Percentiles rank a stretch among this genome's conserved stretches.
These are phyloP conservation scores for Diaporthe capsici DNA, from an alignment of 2,329 filamentous ascomycete species.

Conservation along the genomic window DNA sequence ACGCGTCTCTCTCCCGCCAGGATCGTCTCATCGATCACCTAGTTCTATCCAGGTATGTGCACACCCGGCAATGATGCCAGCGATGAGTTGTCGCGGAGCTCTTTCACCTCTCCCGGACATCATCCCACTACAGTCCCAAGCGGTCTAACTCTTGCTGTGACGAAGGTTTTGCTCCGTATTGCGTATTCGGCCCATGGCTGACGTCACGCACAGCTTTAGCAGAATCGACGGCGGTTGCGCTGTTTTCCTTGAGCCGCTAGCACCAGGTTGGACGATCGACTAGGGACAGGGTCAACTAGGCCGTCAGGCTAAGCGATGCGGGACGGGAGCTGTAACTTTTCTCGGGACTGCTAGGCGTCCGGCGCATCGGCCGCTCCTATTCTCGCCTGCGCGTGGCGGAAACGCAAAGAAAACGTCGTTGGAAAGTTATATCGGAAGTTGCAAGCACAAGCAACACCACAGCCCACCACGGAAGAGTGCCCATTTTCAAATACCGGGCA, in stretches of 20 bases:
- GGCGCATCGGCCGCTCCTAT: constrained; percentile 29
- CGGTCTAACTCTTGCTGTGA: background rate
- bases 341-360: constrained; percentile 12
- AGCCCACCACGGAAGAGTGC: constrained; percentile 2
- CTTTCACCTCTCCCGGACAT: background rate
- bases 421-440: background rate
- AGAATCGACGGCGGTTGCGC: constrained; percentile 30
- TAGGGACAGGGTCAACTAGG: background rate
- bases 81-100: constrained; percentile 9
- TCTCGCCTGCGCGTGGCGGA: background rate
- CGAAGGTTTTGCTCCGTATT: constrained; percentile 2
- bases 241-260: constrained; percentile 10
- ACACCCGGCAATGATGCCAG: constrained; percentile 11
- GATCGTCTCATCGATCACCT: background rate
- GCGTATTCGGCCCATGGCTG: constrained; percentile 29
- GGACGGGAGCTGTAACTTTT: constrained; percentile 13
- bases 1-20: constrained; percentile 8
- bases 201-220: constrained; percentile 30
- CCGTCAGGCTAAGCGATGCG: background rate
- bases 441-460: background rate
- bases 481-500: constrained; percentile 6
- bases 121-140: background rate
- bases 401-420: background rate
- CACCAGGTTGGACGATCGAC: background rate
- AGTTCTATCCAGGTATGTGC: background rate